Evolutionary conservation across 495 filamentous ascomycete species (phyloP), one percentile per base, ranked within the genome.

Genomic region (Rusavskia elegans): DNA sequence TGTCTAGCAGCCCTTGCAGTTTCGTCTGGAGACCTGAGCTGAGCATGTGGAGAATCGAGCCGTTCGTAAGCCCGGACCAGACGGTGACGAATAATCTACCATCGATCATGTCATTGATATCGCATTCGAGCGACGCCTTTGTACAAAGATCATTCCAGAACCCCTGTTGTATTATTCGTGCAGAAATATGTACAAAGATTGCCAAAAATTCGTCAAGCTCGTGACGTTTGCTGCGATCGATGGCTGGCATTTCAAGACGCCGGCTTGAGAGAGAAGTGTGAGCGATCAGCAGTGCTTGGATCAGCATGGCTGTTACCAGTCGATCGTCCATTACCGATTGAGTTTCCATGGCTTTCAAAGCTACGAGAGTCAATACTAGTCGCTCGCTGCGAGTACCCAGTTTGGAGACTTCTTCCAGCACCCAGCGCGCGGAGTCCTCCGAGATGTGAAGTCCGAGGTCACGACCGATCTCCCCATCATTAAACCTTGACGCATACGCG

Each of bases 91-190:
- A 75, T 2, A 85, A 56, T 40, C 78, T 68, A 17, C 83, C 83
- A 58, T 87, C 83, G n/a, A 86, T 51, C 10, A 81, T 60, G 59
- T 87, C 83, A 20, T 66, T 71, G 0, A 80, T 55, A 56, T 85
- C 76, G 57, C 70, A 77, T 25, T 45, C 41, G 37, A 57, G 10
- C 8, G 45, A 23, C 6, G 42, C 48, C 32, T 58, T 32, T 30
- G 59, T 48, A 9, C 49, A 53, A 40, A 50, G 19, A 6, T 51
- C 5, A 19, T 57, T 35, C 61, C 64, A 64, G 5, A 41, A 29
- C 20, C 13, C 14, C 17, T 39, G 35, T 11, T 50, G 29, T 5
- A 58, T 23, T 17, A 58, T 20, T 25, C n/a, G 16, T 21, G 1
- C 39, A 10, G 53, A 38, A 5, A 23, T 1, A 2, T 20, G 30